phyloP scores from a whole-genome alignment of 768 basidiomycete species.

The Russula compacta region DNA sequence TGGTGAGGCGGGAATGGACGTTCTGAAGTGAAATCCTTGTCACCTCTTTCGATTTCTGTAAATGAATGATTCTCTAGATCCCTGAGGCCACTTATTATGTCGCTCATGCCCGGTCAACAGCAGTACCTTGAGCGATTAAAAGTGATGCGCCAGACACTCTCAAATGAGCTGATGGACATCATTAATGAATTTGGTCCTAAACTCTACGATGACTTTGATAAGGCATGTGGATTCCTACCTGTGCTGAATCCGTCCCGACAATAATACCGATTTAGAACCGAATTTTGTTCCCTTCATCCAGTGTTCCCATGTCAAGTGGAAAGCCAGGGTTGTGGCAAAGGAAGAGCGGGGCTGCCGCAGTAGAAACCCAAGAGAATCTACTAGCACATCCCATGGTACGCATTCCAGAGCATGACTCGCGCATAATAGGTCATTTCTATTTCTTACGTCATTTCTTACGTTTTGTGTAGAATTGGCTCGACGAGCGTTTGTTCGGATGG shows the following conservation, averaged over 20 bases:
- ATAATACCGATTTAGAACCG: conserved; percentile 27
- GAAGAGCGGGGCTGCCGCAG: conserved; percentile 65
- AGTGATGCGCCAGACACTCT: conserved; percentile 57
- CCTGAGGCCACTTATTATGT: conserved; percentile 80
- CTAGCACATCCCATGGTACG: conserved; percentile 82
- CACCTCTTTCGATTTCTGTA: conserved; percentile 3
- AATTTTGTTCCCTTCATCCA: conserved; percentile 70
- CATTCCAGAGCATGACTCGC: conserved; percentile 16
- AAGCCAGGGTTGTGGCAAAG: conserved; percentile 65
- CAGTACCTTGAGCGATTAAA: conserved; percentile 68
- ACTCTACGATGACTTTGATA: conserved; percentile 78
- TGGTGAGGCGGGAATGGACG: conserved; percentile 95
- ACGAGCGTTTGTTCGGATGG: conserved; percentile 91
- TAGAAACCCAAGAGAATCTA: conserved; percentile 71
- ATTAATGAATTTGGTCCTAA: conserved; percentile 86
- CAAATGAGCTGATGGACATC: conserved; percentile 73
- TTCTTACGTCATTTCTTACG: neutral
- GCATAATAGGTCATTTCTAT: neutral
- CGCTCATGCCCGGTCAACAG: conserved; percentile 83
- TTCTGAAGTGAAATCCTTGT: conserved; percentile 66
- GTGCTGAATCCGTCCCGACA: neutral
- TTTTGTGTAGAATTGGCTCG: conserved; percentile 62
- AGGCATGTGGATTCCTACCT: conserved; percentile 35
- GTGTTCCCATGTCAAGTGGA: conserved; percentile 68
- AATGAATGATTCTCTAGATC: conserved; percentile 43